Percentiles rank a stretch among this genome's conserved stretches.
phyloP scores from a whole-genome alignment of 164 flowering plant genomes.

The Protea cynaroides region DNA sequence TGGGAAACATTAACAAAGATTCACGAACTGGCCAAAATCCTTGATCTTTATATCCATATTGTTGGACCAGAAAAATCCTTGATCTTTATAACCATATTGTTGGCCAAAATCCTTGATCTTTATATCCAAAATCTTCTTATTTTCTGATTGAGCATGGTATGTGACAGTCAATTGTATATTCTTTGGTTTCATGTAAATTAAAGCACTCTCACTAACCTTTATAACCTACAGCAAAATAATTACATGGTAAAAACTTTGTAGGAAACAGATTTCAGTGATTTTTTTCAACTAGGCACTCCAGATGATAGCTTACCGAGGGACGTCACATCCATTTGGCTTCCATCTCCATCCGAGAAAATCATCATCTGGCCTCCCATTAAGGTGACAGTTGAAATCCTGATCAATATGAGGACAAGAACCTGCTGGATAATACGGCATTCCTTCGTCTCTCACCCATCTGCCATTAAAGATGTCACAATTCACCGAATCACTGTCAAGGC shows the following conservation, averaged over 20 bases:
- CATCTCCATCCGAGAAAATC: slow-evolving; percentile 64
- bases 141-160: too few relatives aligned
- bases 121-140: too few relatives aligned
- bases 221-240: not conserved
- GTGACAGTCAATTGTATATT: not conserved
- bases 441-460: slow-evolving; percentile 72
- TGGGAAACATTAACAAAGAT: not conserved
- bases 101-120: too few relatives aligned
- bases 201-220: not conserved
- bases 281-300: not conserved
- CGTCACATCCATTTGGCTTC: slow-evolving; percentile 69
- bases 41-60: too few relatives aligned
- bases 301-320: slow-evolving; percentile 42
- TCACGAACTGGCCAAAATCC: too few relatives aligned
- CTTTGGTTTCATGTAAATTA: not conserved
- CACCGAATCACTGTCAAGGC: slow-evolving; percentile 6
- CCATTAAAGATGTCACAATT: slow-evolving; percentile 76
- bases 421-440: slow-evolving; percentile 55
- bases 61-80: too few relatives aligned
- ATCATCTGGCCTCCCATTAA: slow-evolving; percentile 66
- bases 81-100: too few relatives aligned
- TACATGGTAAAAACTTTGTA: not conserved
- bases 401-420: slow-evolving; percentile 76
- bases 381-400: slow-evolving; percentile 63
- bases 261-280: not conserved